A percentile compares a stretch with the other conserved stretches of the same genome.
These are phyloP conservation scores for Tubosaeta sp. DNA, from an alignment of 768 basidiomycete genomes.

Conservation along the genomic window DNA sequence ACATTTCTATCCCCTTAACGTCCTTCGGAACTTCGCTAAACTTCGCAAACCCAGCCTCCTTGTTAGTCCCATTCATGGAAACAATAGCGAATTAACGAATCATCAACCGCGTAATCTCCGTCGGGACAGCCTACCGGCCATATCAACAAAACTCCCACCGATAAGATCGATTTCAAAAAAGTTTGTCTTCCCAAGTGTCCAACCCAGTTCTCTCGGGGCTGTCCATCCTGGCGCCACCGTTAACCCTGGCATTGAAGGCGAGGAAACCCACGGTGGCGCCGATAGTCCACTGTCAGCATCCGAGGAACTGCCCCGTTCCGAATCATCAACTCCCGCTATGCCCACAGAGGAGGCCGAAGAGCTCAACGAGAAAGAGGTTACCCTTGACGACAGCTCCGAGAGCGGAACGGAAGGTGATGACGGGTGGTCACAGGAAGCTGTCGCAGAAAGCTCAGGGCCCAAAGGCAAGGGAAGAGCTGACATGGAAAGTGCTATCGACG, in stretches of 20 bases:
- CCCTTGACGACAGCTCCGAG: slow-evolving; percentile 6
- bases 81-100: slow-evolving; percentile 2
- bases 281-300: background rate
- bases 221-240: background rate
- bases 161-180: slow-evolving; percentile 46
- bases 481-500: slow-evolving; percentile 11
- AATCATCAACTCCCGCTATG: background rate
- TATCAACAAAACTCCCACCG: slow-evolving; percentile 42
- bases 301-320: slow-evolving; percentile 4
- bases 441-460: slow-evolving; percentile 13
- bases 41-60: slow-evolving; percentile 23
- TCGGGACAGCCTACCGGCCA: slow-evolving; percentile 34
- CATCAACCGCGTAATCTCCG: slow-evolving; percentile 5
- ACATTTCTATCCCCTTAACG: slow-evolving; percentile 58
- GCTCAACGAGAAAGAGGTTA: background rate
- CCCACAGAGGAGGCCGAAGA: background rate
- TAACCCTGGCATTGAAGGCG: background rate
- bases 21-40: slow-evolving; percentile 30
- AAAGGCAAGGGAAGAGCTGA: slow-evolving; percentile 27
- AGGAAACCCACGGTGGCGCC: background rate
- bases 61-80: slow-evolving; percentile 3
- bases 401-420: slow-evolving; percentile 20
- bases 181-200: slow-evolving; percentile 45
- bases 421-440: slow-evolving; percentile 17
- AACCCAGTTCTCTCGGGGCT: background rate